Base-by-base conservation (phyloP, 2,329 filamentous ascomycete genomes). In the Xylaria sp. region DNA sequence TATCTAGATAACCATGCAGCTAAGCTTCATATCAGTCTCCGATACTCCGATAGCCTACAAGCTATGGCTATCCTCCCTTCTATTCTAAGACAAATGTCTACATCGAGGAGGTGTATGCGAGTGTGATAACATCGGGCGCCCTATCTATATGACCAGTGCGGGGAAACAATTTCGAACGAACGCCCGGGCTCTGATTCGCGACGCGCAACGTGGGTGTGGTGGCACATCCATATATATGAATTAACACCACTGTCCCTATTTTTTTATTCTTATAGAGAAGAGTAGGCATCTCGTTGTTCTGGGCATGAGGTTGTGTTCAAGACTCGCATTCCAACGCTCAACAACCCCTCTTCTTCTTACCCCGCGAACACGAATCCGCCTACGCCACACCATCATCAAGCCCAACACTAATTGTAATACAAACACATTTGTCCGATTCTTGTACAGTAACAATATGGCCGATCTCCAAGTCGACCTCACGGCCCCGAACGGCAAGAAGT, bases 401-500 rank as follows among this genome's bases (percentile, higher is more conserved):
- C 34, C 12, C 61, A 61, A n/a, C 5, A 19, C 12, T n/a, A 51
- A 9, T 19, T 51, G n/a, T 36, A 36, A 47, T 21, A 69, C 32
- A 14, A 70, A 69, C 21, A 59, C 24, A 39, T 50, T 65, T 57
- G 60, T 48, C 17, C 68, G 71, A 30, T 66, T 72, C 57, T 11
- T 72, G 51, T 73, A 68, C 53, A 36, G 11, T 36, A 36, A 36
- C 7, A 76, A 59, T 32, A 78, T 79, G 76, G 68, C 75, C 7
- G 73, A 74, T 61, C 72, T 78, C 59, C 73, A 75, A 36, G 79
- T 87, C 71, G 86, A 92, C 74, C 85, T 93, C 68, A 92, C 87
- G 8, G 89, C 91, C 68, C 91, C 91, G 4, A 93, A 93, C 79
- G 90, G 90, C 75, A 85, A 82, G 78, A 89, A 88, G 74, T 91